Evolutionary conservation across 805 yeast species (phyloP), one percentile per base, ranked within the genome.

Genomic region (Saccharomycopsis selenospora): DNA sequence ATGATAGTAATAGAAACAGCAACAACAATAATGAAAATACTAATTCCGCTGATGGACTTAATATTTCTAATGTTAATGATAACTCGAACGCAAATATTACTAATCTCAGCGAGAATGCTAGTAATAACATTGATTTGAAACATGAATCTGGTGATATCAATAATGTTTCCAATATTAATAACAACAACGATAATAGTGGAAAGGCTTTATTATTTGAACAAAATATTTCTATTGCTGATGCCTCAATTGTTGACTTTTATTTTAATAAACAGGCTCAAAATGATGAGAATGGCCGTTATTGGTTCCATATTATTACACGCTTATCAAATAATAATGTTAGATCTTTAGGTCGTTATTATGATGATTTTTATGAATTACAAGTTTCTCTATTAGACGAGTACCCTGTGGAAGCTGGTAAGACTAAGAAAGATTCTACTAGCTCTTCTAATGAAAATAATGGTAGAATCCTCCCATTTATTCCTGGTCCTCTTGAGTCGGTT

Each of bases 331-430:
- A 91, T n/a, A 72, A 73, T 46, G 63, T 66, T 18, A 73, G 96
- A 50, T 77, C 79, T 51, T 69, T 93, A 54, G 88, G 93, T 64
- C 75, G 99, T 51, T 90, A 76, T 66, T 93, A 93, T 66, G 96
- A 91, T 63, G 99, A 93, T 67, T 93, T 93, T 62, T 93, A 90
- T 64, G 95, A 93, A 62, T 77, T 90, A 61, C 99, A 93, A 63
- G 89, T 89, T 46, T 78, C 75, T 53, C 69, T 93, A 45, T 70
- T 91, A 45, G 93, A 85, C 58, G 72, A 80, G 24, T 93, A 85
- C 71, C 97, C 97, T 5, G 79, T 75, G 52, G 99, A 91, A 65
- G 95, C 97, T 6, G 97, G 97, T 11, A 80, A 87, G 56, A 67
- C 61, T 43, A 81, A 79, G 40, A 82, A 80, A 47, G 29, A 48